Percentiles rank a stretch among this genome's conserved stretches.
These are phyloP conservation scores for Jaenimonas drosophilae DNA, from an alignment of 208 protist species.

Conservation along the genomic window DNA sequence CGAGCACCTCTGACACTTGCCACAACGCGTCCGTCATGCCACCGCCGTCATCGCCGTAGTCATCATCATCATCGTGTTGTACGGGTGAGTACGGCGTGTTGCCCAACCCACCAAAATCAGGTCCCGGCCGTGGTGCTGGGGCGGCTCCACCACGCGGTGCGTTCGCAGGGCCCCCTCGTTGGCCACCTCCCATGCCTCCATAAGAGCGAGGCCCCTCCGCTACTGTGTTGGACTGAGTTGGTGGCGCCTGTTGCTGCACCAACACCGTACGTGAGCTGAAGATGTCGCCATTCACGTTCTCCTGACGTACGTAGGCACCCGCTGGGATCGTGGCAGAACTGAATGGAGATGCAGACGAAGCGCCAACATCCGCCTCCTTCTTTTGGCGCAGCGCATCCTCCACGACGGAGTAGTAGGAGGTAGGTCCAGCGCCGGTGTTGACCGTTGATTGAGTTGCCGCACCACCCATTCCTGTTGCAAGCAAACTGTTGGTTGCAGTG, in stretches of 20 bases:
- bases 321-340: no score
- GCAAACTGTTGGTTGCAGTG: background rate
- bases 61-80: constrained; percentile 3
- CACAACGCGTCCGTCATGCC: constrained; percentile 30
- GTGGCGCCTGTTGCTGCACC: no score
- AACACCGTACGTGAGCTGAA: background rate
- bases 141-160: constrained; percentile 2
- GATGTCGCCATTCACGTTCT: background rate
- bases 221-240: no score
- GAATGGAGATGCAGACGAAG: no score
- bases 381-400: no score
- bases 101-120: constrained; percentile 57
- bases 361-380: no score
- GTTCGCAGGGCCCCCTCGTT: background rate
- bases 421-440: no score
- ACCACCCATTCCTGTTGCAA: background rate
- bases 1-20: constrained; percentile 37
- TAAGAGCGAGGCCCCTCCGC: no score
- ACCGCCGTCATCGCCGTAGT: constrained; percentile 1
- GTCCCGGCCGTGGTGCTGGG: constrained; percentile 17
- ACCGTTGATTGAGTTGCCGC: constrained; percentile 9
- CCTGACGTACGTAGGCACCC: no score
- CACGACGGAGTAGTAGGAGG: no score
- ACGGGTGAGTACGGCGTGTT: constrained; percentile 34
- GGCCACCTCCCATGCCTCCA: background rate